These are phyloP conservation scores for Kwoniella newhampshirensis DNA, from an alignment of 768 basidiomycete species.

Conservation along the genomic window DNA sequence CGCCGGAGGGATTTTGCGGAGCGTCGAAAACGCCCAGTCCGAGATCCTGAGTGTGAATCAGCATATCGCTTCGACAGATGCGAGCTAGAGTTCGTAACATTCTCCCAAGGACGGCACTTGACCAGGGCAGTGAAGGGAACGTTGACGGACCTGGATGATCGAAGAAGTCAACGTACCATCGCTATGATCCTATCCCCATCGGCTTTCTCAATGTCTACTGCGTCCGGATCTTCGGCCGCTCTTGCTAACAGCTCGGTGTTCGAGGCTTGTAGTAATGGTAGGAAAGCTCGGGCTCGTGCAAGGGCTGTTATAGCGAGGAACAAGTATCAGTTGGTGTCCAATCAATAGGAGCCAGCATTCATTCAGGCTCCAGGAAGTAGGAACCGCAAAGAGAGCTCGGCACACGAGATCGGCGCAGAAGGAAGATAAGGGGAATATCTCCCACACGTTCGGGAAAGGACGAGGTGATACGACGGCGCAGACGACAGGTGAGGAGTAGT, in stretches of 20 bases:
- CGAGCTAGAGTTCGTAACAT: no score
- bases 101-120: no score
- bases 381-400: background rate
- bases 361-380: no score
- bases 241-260: conserved; percentile 28
- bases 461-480: no score
- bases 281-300: conserved; percentile 32
- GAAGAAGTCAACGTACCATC: conserved; percentile 31
- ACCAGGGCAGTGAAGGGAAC: no score
- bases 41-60: conserved; percentile 26
- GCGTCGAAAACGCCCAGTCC: conserved; percentile 42
- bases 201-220: conserved; percentile 39
- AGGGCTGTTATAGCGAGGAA: conserved; percentile 16
- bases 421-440: background rate
- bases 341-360: background rate
- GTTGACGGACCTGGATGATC: no score
- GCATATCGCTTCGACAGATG: no score
- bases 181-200: conserved; percentile 34
- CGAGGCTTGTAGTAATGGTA: conserved; percentile 31
- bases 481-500: no score
- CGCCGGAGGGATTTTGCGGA: conserved; percentile 12
- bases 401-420: background rate
- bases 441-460: no score
- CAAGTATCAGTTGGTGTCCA: background rate
- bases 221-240: conserved; percentile 25